Evolutionary conservation across 371 early-diverging fungal species (phyloP), one percentile per base, ranked within the genome.

Genomic region (Funneliformis caledonium): DNA sequence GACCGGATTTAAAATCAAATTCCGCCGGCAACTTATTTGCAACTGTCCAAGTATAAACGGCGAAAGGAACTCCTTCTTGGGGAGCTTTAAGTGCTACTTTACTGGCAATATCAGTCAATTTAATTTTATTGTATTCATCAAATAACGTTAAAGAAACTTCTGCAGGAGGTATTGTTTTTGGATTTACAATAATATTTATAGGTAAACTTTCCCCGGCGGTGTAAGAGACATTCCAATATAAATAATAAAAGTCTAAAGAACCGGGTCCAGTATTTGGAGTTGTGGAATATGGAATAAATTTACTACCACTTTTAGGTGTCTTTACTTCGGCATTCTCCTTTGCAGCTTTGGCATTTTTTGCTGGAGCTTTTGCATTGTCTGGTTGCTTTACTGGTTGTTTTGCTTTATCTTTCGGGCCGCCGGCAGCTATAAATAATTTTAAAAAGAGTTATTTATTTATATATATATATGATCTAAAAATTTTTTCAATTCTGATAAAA

Each of bases 121-220:
- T 68, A 37, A 68, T 68, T 10, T 19, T 68, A 43, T 68, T 68
- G 33, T 26, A 68, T 6, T 68, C 69, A 68, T 68, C 69, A 33
- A 26, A 68, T 2, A 68, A 16, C 10, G 69, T 31, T 3, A 68
- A 16, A 19, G 43, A 43, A 6, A 68, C 69, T 5, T 68, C 31
- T 8, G 69, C 10, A 16, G 69, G 69, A 10, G 69, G 4, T 14
- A 31, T 68, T 8, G 10, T 16, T 2, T 43, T 43, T 26, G 69
- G 69, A 33, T 68, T 68, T 68, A 68, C 42, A 43, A 68, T 68
- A 43, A 68, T 43, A 33, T 42, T 12, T 7, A 68, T 31, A 68
- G 33, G 42, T 37, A 68, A 68, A 7, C 10, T 0, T 14, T n/a
- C 69, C 7, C 22, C 37, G 9, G 69, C 69, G 19, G 69, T 8